Percentiles rank a stretch among this genome's conserved stretches.
phyloP scores from a whole-genome alignment of 2,329 filamentous ascomycete species.

The Onygenales sp. region DNA sequence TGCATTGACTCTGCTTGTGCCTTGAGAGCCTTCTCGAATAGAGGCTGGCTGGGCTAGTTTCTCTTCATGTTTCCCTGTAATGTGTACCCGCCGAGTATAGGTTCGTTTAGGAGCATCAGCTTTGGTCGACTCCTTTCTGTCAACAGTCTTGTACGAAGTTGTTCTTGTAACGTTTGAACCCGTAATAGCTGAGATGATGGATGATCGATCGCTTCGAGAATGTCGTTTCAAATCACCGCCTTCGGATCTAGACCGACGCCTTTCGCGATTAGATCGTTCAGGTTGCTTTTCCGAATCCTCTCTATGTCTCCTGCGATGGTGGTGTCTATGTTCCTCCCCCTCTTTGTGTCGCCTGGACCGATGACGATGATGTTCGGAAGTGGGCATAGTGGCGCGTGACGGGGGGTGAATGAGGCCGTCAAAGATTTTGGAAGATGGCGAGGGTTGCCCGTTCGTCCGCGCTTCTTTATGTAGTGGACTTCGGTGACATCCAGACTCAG shows the following conservation, averaged over 20 bases:
- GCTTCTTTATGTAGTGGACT: too few relatives aligned
- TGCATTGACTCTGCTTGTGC: neutral
- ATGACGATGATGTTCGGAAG: neutral
- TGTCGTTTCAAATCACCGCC: neutral
- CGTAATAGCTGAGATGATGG: neutral
- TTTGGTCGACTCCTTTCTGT: neutral
- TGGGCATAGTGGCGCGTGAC: neutral
- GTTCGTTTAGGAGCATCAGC: neutral
- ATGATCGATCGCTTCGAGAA: neutral
- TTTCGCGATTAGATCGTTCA: neutral
- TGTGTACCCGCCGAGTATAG: neutral
- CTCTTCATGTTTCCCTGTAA: neutral
- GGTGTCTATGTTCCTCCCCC: slow-evolving; percentile 3
- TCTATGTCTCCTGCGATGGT: neutral
- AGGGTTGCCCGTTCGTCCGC: neutral
- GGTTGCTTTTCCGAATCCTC: neutral
- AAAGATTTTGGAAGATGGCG: neutral
- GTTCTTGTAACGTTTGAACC: neutral
- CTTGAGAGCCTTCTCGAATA: neutral
- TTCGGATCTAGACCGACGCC: neutral
- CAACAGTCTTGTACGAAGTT: neutral
- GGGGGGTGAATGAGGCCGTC: too few relatives aligned
- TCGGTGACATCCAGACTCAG: too few relatives aligned
- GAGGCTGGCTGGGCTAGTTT: neutral
- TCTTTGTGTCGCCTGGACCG: neutral